These are phyloP conservation scores for Backusella westeae DNA, from an alignment of 192 early-diverging fungal genomes.

Conservation along the genomic window DNA sequence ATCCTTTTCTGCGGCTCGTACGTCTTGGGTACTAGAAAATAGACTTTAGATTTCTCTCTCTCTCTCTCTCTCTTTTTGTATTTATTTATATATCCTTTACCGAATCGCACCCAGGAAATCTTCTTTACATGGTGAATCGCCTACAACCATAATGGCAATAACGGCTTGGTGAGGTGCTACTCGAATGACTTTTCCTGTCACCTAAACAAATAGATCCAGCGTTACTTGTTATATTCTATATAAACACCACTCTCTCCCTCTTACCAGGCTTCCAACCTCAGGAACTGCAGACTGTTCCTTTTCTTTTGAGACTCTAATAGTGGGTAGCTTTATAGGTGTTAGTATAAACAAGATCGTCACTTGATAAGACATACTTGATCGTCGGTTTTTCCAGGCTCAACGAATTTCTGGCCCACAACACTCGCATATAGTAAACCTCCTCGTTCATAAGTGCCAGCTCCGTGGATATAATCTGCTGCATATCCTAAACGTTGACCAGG, in stretches of 20 bases:
- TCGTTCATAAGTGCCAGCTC: slow-evolving; percentile 68
- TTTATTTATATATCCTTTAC: slow-evolving; percentile 12
- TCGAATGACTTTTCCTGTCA: slow-evolving; percentile 86
- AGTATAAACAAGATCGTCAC: background rate
- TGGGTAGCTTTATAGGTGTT: slow-evolving; percentile 37
- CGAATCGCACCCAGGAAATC: slow-evolving; percentile 90
- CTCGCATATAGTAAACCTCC: slow-evolving; percentile 71
- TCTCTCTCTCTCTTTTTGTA: too few species aligned
- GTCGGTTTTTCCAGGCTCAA: slow-evolving; percentile 4
- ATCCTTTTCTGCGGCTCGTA: slow-evolving; percentile 92
- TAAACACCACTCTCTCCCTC: background rate
- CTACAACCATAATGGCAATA: slow-evolving; percentile 91
- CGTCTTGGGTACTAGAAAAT: slow-evolving; percentile 73
- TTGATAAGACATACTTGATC: slow-evolving; percentile 1
- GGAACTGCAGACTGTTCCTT: slow-evolving; percentile 75
- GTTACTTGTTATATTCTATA: background rate
- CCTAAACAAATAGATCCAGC: slow-evolving; percentile 18
- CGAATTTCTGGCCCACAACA: slow-evolving; percentile 46
- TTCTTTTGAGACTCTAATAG: slow-evolving; percentile 55
- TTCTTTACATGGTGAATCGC: slow-evolving; percentile 70
- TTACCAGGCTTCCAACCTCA: slow-evolving; percentile 63
- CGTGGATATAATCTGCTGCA: slow-evolving; percentile 62
- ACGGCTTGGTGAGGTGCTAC: slow-evolving; percentile 86
- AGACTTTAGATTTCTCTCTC: background rate
- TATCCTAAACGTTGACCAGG: slow-evolving; percentile 80